Evolutionary conservation across 371 early-diverging fungal genomes (phyloP).

Genomic region (Mortierella sp.): DNA sequence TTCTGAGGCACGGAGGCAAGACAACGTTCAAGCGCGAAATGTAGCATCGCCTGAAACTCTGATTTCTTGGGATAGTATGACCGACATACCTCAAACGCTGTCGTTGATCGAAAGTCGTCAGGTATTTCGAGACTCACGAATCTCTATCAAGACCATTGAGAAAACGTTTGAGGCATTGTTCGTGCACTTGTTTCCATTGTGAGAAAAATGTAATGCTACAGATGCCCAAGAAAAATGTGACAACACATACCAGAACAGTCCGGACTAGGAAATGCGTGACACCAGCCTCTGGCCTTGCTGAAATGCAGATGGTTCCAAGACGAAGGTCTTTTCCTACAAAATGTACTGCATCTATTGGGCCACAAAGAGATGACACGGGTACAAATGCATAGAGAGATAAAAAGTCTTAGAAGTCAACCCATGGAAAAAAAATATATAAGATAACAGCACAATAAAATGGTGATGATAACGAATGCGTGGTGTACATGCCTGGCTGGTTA

Average conservation of each 20-base stretch:
- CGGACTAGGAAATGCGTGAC: constrained; percentile 37
- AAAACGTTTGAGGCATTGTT: neutral
- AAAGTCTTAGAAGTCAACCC: too few relatives aligned
- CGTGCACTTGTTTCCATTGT: too few relatives aligned
- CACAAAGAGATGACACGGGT: too few relatives aligned
- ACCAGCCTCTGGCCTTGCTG: constrained; percentile 13
- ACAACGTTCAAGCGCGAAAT: constrained; percentile 32
- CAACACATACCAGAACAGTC: constrained; percentile 37
- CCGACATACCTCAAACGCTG: constrained; percentile 27
- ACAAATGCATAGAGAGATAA: too few relatives aligned
- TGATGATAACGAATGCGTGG: too few relatives aligned
- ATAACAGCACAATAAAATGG: too few relatives aligned
- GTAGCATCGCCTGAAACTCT: constrained; percentile 29
- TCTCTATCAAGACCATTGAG: constrained; percentile 28
- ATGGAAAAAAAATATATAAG: too few relatives aligned
- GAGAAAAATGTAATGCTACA: too few relatives aligned
- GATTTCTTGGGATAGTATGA: constrained; percentile 22
- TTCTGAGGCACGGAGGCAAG: constrained; percentile 37
- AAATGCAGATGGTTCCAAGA: constrained; percentile 41
- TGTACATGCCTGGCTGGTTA: constrained; percentile 29
- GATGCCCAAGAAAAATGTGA: too few relatives aligned
- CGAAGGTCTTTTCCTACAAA: constrained; percentile 37
- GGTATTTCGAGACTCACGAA: constrained; percentile 32
- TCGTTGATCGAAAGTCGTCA: constrained; percentile 1
- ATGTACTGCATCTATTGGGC: constrained; percentile 14